Conservation (phyloP, 495 filamentous ascomycete genomes). For the Talaromyces trachyspermus region DNA sequence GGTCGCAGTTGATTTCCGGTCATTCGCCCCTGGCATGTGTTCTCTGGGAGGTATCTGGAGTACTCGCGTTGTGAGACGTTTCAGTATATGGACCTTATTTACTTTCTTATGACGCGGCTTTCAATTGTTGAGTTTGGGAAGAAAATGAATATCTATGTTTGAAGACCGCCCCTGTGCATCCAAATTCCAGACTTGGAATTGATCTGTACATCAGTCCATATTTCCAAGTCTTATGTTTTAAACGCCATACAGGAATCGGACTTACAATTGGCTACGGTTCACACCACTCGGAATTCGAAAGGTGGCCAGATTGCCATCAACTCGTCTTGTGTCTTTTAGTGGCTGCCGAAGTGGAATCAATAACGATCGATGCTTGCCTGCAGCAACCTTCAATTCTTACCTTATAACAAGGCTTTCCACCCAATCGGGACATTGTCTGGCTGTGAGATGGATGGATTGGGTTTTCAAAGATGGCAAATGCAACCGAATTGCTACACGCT, state of each 20-base stretch:
- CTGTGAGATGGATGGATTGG: constrained; percentile 7
- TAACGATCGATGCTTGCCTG: constrained; percentile 2
- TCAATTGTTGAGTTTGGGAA: not conserved
- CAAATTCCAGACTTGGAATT: too few relatives aligned
- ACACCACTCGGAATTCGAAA: not conserved
- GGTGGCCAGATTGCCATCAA: not conserved
- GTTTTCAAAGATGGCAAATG: constrained; percentile 5
- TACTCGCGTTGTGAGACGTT: not conserved
- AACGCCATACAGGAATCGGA: not conserved
- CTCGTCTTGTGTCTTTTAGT: not conserved
- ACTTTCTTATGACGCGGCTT: constrained; percentile 3
- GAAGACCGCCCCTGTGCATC: too few relatives aligned
- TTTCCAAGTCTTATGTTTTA: too few relatives aligned
- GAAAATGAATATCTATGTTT: too few relatives aligned
- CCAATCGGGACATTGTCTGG: not conserved
- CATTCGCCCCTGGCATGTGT: constrained; percentile 4
- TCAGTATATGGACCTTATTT: not conserved
- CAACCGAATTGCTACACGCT: constrained; percentile 7
- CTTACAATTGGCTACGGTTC: not conserved
- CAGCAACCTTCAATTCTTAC: not conserved
- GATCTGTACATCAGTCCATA: too few relatives aligned
- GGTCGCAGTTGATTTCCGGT: constrained; percentile 6
- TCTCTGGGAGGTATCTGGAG: not conserved
- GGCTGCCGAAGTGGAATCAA: not conserved
- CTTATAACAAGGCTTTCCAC: not conserved